Base-by-base conservation (phyloP, 2,329 filamentous ascomycete species). In the Alternaria sp. region DNA sequence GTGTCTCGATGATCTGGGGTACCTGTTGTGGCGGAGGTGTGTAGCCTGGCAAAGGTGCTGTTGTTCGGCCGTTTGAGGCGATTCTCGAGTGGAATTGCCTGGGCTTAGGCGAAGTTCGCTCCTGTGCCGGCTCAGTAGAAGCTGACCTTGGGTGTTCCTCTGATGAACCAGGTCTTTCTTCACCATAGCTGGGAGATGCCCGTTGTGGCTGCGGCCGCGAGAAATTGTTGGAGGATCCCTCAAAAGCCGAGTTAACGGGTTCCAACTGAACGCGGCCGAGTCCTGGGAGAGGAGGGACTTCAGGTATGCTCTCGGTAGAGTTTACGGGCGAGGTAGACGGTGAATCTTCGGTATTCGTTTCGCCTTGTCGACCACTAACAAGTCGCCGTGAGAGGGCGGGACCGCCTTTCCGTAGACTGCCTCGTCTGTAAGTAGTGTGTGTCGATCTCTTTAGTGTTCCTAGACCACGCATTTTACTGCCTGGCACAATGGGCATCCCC, bases 361-460 rank as follows among this genome's bases (percentile, higher is more conserved):
- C 89, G n/a, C 83, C 80, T 24, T 86, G 84, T 57, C 86, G 86
- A 41, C 51, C 46, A 29, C 86, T 84, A 4, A 83, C 83, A 42
- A 87, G 62, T 37, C 94, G 86, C 76, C 91, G 92, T 1, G 91
- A 90, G 66, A 92, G 90, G 0, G 90, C 87, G 3, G 87, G 82
- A 53, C 90, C 86, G 60, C 95, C 90, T 24, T 91, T 91, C 50
- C 90, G 89, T 62, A 97, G 77, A 79, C 93, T 97, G 33, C 93
- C 93, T 57, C 91, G 92, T 69, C 93, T 84, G 76, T 98, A 98
- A 26, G 91, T 94, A 5, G 95, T 99, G 54, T 92, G 86, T 21
- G 93, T 99, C 11, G 95, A 97, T 61, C 95, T 87, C 68, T 95
- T 90, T 48, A 99, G 80, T 31, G 92, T 91, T 76, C 90, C 89